Evolutionary conservation across 2,329 filamentous ascomycete species (phyloP).

Genomic region (Apiospora marii): DNA sequence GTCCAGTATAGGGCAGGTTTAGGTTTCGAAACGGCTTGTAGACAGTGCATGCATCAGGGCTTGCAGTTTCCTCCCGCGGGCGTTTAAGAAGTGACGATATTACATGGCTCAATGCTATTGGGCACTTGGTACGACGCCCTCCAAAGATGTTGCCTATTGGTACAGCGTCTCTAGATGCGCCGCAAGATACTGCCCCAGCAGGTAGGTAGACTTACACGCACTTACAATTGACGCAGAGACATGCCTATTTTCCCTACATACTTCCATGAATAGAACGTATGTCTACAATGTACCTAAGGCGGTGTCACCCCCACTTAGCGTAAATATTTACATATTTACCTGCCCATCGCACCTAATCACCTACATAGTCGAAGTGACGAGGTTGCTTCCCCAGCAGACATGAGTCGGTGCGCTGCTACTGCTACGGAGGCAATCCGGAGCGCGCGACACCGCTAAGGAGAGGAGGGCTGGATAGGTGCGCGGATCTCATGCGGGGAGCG

Average conservation of each 20-base stretch:
- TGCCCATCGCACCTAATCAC: neutral
- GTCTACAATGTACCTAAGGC: too few species aligned
- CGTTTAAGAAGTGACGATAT: constrained; percentile 3
- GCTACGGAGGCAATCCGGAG: neutral
- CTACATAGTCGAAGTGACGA: neutral
- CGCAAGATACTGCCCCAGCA: neutral
- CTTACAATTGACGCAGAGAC: neutral
- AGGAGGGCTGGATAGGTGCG: neutral
- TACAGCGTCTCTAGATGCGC: neutral
- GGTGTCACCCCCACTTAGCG: neutral
- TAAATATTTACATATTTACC: neutral
- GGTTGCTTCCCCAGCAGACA: neutral
- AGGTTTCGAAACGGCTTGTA: neutral
- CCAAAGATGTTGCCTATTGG: neutral
- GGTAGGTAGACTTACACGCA: neutral
- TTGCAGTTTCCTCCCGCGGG: neutral
- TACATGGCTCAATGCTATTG: neutral
- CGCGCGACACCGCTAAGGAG: neutral
- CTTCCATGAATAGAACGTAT: neutral
- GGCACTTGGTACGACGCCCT: neutral
- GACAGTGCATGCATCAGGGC: neutral
- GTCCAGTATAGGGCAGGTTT: constrained; percentile 2
- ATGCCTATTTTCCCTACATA: neutral
- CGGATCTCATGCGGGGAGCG: constrained; percentile 5
- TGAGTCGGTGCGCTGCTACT: neutral